Percentiles rank a stretch among this genome's conserved stretches.
Conservation (phyloP, 176 grass and related monocot species). For the Urochloa ruziziensis region DNA sequence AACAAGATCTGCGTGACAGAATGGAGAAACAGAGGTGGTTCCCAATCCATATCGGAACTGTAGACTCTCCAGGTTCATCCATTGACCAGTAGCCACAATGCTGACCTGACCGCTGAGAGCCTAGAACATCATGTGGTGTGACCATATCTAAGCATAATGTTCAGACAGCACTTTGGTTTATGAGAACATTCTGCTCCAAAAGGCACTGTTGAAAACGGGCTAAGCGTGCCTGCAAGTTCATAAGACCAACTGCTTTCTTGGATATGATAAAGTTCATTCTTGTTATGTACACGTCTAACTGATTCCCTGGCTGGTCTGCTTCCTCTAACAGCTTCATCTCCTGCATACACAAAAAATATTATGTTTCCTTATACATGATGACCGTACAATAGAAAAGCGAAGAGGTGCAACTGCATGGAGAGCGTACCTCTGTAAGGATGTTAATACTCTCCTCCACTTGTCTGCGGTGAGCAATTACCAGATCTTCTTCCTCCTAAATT, state of each 20-base stretch:
- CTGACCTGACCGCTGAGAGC: neutral
- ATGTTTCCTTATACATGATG: no score
- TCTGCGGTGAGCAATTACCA: conserved; percentile 48
- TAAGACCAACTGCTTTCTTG: conserved; percentile 50
- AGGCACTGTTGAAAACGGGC: conserved; percentile 39
- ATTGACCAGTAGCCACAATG: neutral
- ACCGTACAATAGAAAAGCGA: neutral
- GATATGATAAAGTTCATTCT: conserved; percentile 45
- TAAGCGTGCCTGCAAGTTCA: conserved; percentile 48
- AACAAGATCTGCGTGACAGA: neutral
- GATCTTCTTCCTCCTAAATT: conserved; percentile 53
- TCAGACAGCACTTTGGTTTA: conserved; percentile 30
- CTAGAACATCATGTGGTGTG: neutral
- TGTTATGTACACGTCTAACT: conserved; percentile 52
- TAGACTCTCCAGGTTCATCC: neutral
- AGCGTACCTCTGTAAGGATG: conserved; percentile 48
- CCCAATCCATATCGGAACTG: neutral
- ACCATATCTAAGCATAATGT: conserved; percentile 14
- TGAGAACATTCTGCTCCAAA: conserved; percentile 46
- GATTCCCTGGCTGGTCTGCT: conserved; percentile 52
- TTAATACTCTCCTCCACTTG: conserved; percentile 51
- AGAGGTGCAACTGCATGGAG: neutral
- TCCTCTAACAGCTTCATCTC: conserved; percentile 62
- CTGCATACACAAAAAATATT: conserved; percentile 15
- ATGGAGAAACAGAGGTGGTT: neutral